A percentile compares a stretch with the other conserved stretches of the same genome.
These are phyloP conservation scores for Amanita rimosa DNA, from an alignment of 768 basidiomycete genomes.

Conservation along the genomic window DNA sequence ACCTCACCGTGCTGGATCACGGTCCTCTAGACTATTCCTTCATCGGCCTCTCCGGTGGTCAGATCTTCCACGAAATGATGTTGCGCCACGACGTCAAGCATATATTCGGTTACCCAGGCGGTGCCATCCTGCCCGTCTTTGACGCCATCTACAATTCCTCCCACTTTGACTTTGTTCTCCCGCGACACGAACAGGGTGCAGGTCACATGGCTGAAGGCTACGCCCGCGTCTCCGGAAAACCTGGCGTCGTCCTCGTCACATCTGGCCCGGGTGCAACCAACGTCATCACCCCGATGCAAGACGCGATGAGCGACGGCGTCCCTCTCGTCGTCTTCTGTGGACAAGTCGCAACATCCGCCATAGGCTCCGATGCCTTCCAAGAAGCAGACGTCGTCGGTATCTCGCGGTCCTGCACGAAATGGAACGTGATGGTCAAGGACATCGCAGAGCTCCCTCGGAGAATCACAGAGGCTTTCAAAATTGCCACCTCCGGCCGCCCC, in stretches of 20 bases:
- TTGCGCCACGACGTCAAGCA: constrained; percentile 92
- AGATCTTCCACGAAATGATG: constrained; percentile 99
- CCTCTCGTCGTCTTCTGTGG: constrained; percentile 94
- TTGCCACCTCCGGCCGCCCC: constrained; percentile 92
- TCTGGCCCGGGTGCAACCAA: constrained; percentile 98
- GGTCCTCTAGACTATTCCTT: constrained; percentile 69
- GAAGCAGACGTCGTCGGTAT: constrained; percentile 97
- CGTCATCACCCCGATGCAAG: constrained; percentile 96
- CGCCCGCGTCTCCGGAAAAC: constrained; percentile 93
- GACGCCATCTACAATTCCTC: constrained; percentile 97
- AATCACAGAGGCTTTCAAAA: constrained; percentile 99
- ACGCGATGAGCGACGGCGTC: constrained; percentile 88
- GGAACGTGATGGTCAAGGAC: constrained; percentile 99
- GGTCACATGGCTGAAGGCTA: constrained; percentile 99
- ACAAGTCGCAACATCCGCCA: constrained; percentile 98
- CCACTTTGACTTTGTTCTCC: constrained; percentile 91
- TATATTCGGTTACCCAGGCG: constrained; percentile 96
- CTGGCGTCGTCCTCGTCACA: constrained; percentile 95
- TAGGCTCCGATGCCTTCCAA: constrained; percentile 98
- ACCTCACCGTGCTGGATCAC: constrained; percentile 25
- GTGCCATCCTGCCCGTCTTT: constrained; percentile 98
- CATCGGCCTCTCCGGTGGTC: constrained; percentile 87
- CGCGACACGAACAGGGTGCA: constrained; percentile 95
- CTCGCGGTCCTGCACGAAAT: constrained; percentile 94
- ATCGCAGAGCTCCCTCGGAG: constrained; percentile 88